phyloP scores from a whole-genome alignment of 768 basidiomycete species.

The Hericium erinaceus region DNA sequence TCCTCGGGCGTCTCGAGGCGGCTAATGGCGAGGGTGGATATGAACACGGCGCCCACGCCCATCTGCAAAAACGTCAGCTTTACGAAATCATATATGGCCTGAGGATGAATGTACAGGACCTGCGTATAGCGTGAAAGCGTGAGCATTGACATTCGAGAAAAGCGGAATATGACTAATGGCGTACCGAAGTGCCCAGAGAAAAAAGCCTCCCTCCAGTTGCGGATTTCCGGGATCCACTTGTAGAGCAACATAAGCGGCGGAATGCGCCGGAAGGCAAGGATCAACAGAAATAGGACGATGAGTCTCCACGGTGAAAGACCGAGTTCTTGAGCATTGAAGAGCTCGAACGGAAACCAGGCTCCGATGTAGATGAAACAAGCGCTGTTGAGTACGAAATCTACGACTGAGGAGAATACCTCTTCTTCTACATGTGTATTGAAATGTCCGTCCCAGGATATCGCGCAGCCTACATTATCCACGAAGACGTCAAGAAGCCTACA shows the following conservation, averaged over 20 bases:
- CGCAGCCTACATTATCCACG: constrained; percentile 46
- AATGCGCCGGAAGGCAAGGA: constrained; percentile 72
- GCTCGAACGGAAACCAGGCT: constrained; percentile 70
- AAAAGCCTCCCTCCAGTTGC: constrained; percentile 74
- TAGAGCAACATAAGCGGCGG: constrained; percentile 73
- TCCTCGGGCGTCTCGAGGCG: constrained; percentile 46
- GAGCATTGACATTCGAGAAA: background rate
- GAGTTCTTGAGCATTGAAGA: constrained; percentile 45
- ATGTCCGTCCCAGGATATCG: constrained; percentile 88
- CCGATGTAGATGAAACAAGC: constrained; percentile 80
- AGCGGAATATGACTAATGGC: background rate
- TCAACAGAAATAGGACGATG: constrained; percentile 51
- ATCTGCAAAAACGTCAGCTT: constrained; percentile 37
- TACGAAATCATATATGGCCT: background rate
- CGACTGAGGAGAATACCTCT: constrained; percentile 81
- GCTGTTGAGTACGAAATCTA: constrained; percentile 81
- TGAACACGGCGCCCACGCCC: constrained; percentile 90
- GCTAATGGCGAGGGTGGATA: constrained; percentile 62
- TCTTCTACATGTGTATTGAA: constrained; percentile 76
- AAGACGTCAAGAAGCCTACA: background rate
- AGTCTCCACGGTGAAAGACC: constrained; percentile 67
- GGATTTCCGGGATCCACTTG: constrained; percentile 80
- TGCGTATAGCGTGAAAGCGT: background rate
- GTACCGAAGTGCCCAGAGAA: constrained; percentile 88
- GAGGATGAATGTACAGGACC: background rate